Conservation (phyloP, 805 yeast species). For the Saccharomycopsis guyanensis region DNA sequence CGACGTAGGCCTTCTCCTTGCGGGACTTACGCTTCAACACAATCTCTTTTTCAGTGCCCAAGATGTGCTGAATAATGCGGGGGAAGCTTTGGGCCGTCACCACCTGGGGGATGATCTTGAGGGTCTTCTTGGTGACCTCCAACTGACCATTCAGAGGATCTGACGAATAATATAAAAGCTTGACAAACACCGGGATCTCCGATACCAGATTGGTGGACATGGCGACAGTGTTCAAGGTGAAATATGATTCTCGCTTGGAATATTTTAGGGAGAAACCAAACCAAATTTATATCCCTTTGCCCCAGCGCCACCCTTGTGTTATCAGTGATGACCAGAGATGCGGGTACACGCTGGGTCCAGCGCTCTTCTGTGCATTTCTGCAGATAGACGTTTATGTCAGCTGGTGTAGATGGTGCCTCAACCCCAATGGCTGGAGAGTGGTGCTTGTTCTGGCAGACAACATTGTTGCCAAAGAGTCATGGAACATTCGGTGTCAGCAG, state of each 20-base stretch:
- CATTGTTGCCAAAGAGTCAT: no score
- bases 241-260: not conserved
- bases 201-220: not conserved
- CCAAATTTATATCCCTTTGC: not conserved
- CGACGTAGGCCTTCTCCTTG: slow-evolving; percentile 34
- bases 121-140: slow-evolving; percentile 5
- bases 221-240: no score
- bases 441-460: no score
- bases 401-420: no score
- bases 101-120: slow-evolving; percentile 2
- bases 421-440: no score
- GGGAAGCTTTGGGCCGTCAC: not conserved
- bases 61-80: slow-evolving; percentile 2
- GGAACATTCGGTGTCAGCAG: no score
- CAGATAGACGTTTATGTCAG: no score
- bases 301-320: slow-evolving; percentile 1
- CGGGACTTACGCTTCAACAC: slow-evolving; percentile 38
- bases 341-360: no score
- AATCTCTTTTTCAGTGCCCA: not conserved
- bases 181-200: slow-evolving; percentile 10
- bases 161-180: slow-evolving; percentile 11
- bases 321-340: not conserved
- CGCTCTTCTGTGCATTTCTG: no score
- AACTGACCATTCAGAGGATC: not conserved
- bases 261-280: not conserved